Conservation (phyloP, 148 eudicot species). For the Rhododendron ovatum region DNA sequence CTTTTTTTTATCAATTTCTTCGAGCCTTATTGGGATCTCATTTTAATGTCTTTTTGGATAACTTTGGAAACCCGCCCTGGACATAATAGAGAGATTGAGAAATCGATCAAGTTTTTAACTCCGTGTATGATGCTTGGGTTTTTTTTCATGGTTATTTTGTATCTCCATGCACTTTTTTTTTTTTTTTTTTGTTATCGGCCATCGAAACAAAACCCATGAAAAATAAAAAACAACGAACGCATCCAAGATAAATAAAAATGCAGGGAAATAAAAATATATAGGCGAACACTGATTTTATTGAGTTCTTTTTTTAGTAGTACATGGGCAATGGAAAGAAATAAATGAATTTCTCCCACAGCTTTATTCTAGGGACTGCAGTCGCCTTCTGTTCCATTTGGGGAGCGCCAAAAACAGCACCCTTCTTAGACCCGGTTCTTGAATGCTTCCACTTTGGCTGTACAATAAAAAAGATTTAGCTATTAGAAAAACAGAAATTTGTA, state of each 20-base stretch:
- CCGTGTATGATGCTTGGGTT: neutral
- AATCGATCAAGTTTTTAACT: too few relatives aligned
- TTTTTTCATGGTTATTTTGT: neutral
- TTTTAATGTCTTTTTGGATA: too few relatives aligned
- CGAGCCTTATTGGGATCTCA: too few relatives aligned
- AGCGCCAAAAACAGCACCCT: neutral
- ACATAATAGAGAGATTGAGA: too few relatives aligned
- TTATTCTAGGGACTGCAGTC: neutral
- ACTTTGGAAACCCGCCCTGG: too few relatives aligned
- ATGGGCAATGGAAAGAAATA: neutral
- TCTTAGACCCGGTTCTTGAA: neutral
- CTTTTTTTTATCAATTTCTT: too few relatives aligned
- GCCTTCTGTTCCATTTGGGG: neutral
- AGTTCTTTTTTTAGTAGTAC: neutral
- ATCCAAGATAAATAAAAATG: neutral
- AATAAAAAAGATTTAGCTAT: neutral
- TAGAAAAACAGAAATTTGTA: too few relatives aligned
- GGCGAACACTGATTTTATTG: neutral
- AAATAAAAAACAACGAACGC: neutral
- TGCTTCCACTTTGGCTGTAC: neutral
- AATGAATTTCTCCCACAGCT: neutral
- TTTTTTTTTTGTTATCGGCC: neutral
- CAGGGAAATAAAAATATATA: neutral
- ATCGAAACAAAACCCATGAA: neutral
- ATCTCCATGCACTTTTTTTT: neutral